Evolutionary conservation across 352 stramenopile species (phyloP), one percentile per base, ranked within the genome.

Genomic region (Pelagophyceae sp.): DNA sequence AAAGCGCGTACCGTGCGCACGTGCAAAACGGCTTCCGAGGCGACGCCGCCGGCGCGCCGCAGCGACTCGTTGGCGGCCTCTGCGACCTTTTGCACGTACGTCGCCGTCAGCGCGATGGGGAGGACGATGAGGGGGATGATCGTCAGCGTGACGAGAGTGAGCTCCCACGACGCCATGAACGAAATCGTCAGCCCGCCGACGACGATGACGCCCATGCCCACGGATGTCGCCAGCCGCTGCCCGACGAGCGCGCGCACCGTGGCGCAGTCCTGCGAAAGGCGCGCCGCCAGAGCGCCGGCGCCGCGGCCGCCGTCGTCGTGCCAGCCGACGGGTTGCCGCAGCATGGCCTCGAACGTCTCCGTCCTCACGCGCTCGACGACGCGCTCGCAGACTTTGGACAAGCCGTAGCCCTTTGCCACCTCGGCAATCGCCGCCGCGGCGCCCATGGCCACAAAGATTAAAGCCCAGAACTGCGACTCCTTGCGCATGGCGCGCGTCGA

Each of bases 221-320:
- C 23, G 35, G 35, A 35, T 2, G 25, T 33, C 1, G 67, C 67
- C 35, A 74, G 27, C 11, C 67, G 67, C 38, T 92, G 88, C 15
- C 84, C 84, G 20, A 88, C 89, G 67, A 89, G 86, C 0, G 84
- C 80, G 72, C 91, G 86, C 0, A 94, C 83, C 19, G 85, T 79
- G 11, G 86, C 81, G 1, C 85, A 88, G 80, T 94, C 89, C 0
- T 81, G 88, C 0, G 87, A 78, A 6, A 94, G 82, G 0, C 86
- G 81, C 40, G 83, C 78, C 0, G 87, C 80, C 5, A 93, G 81
- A 0, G 86, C 85, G 0, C 88, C 88, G 0, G 88, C 88, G 3
- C 6, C 40, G 40, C 20, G 40, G 11, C 25, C 27, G 54, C 6
- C 27, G 15, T 2, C 54, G 54, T 29, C 11, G 54, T 63, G 11